A percentile compares a stretch with the other conserved stretches of the same genome.
Conservation (phyloP, 176 grass and related monocot species). For the Aegilops longissima region DNA sequence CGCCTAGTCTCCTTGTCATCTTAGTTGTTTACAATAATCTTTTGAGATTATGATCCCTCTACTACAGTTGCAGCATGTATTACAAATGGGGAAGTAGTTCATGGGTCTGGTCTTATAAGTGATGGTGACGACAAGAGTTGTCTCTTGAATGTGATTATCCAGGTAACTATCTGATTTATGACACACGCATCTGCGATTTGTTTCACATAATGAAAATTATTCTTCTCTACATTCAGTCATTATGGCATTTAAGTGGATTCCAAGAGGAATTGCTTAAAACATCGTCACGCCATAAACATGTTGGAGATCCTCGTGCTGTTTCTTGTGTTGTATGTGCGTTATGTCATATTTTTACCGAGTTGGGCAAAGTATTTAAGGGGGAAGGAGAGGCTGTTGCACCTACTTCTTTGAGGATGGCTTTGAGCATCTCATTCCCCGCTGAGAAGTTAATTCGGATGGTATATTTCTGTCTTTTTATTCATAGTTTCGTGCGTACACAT, state of each 20-base stretch:
- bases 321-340: conserved; percentile 94
- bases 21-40: conserved; percentile 10
- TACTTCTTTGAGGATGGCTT: conserved; percentile 76
- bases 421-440: conserved; percentile 84
- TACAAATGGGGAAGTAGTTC: conserved; percentile 47
- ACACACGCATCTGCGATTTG: background rate
- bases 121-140: conserved; percentile 92
- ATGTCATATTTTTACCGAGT: conserved; percentile 65
- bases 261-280: conserved; percentile 67
- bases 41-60: conserved; percentile 28
- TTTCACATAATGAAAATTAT: conserved; percentile 11
- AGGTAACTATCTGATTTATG: conserved; percentile 50
- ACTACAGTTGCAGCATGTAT: conserved; percentile 26
- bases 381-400: conserved; percentile 69
- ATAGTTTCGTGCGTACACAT: background rate
- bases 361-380: conserved; percentile 63
- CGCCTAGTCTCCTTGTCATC: background rate
- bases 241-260: conserved; percentile 89
- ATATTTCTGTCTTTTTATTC: conserved; percentile 21
- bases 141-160: conserved; percentile 95
- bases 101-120: conserved; percentile 78
- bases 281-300: conserved; percentile 57
- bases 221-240: conserved; percentile 54
- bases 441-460: conserved; percentile 93
- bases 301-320: conserved; percentile 76